Base-by-base conservation (phyloP, 345 rosid genomes). In the Raphanus raphanistrum region DNA sequence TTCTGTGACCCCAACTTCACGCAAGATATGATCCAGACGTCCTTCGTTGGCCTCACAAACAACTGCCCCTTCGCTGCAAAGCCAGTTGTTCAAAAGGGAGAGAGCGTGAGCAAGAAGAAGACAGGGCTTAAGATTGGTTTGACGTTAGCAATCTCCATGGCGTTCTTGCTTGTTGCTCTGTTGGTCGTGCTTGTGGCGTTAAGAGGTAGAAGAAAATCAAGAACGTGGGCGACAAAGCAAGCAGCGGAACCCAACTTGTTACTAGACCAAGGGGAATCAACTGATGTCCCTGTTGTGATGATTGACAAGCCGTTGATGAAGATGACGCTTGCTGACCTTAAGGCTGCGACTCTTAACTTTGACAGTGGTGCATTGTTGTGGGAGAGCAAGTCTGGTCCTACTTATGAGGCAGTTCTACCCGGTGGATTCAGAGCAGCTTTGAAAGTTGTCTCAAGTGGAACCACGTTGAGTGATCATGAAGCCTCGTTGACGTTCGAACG, bases 31-130 rank as follows among this genome's bases (percentile, higher is more conserved):
- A 68, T 91, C 59, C 85, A 85, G 79, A 76, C 75, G 31, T 88
- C 87, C 55, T 89, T 94, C 82, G 73, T 76, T 70, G 96, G 94
- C 45, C 83, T 86, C 27, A 73, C 81, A 45, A 88, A 88, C 84
- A 86, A 83, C 82, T 94, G 98, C 76, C 98, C 97, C 0, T 84
- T 94, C 43, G 97, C 97, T 57, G 96, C 90, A 27, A 87, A 90
- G 76, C 96, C 94, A 5, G 75, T 2, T 12, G 77, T 87, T 67
- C 82, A 84, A 64, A 85, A 58, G 63, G 82, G 86, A 76, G 84
- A 77, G 72, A 63, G 76, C 43, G 8, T 80, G 57, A 84, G 78
- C 79, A 86, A 84, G 76, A 85, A 57, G 77, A 74, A 55, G 33
- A 79, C 71, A 41, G 89, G 86, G 52, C 79, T 85, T 6, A 85